Percentiles rank a stretch among this genome's conserved stretches.
Evolutionary conservation across 2,329 filamentous ascomycete species (phyloP).

Genomic region (Botrytis porri): DNA sequence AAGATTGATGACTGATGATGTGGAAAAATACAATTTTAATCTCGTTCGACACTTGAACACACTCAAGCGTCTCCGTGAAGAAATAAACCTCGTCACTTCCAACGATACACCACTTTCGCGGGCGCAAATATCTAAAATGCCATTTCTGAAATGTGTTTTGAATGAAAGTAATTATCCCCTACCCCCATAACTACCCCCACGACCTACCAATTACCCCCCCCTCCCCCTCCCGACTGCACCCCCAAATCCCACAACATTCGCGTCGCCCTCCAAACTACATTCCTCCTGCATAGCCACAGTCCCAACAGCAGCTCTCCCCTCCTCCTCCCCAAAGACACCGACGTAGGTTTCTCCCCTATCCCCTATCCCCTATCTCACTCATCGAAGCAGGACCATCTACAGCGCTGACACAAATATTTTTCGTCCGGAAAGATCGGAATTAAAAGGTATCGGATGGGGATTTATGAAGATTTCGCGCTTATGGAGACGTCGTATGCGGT

Average conservation of each 20-base stretch:
- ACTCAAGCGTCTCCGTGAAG: constrained; percentile 14
- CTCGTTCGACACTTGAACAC: constrained; percentile 22
- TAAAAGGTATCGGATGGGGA: not conserved
- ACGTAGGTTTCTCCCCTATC: not conserved
- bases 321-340: not conserved
- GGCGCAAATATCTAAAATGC: not conserved
- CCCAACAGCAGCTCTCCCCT: not conserved
- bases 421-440: too few species aligned
- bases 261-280: not conserved
- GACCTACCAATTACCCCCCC: too few species aligned
- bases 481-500: not conserved
- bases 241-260: not conserved
- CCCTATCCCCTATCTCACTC: not conserved
- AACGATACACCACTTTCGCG: not conserved
- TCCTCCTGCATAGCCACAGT: not conserved
- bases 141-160: not conserved
- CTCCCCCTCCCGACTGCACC: not conserved
- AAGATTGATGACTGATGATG: not conserved
- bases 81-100: not conserved
- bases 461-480: not conserved
- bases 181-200: too few species aligned
- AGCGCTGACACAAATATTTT: not conserved
- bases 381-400: not conserved
- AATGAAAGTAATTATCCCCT: not conserved
- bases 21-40: not conserved